Evolutionary conservation across 257 asterid species (phyloP).

Genomic region (Pogostemon cablin): DNA sequence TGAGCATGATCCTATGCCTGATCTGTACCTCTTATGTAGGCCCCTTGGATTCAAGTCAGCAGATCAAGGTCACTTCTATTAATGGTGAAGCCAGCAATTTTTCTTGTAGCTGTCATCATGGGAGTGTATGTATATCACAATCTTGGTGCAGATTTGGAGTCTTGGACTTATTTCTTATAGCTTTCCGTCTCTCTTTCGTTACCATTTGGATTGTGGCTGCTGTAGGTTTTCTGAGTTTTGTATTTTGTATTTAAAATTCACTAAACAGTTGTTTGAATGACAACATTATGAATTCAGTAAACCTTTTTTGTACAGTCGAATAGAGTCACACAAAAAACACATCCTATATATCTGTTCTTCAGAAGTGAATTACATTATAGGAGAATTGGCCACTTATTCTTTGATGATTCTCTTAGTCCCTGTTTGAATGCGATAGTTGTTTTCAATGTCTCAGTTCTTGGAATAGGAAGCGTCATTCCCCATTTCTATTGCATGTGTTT

Average conservation of each 20-base stretch:
- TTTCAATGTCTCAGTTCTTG: background rate
- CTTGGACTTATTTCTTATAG: slow-evolving; percentile 8
- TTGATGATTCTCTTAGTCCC: background rate
- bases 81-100: slow-evolving; percentile 78
- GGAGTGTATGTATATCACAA: slow-evolving; percentile 67
- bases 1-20: slow-evolving; percentile 13
- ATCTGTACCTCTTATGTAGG: slow-evolving; percentile 50
- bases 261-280: background rate
- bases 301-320: background rate
- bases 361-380: background rate
- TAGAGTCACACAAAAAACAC: background rate
- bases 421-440: background rate
- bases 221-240: background rate
- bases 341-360: background rate
- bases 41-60: slow-evolving; percentile 99
- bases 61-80: slow-evolving; percentile 81
- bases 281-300: background rate
- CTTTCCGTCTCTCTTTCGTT: background rate
- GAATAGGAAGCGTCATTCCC: background rate
- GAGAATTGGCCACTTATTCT: background rate
- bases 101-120: slow-evolving; percentile 77
- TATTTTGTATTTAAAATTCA: slow-evolving; percentile 1
- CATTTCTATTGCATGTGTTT: too few species aligned
- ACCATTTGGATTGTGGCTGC: slow-evolving; percentile 2
- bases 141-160: background rate